phyloP scores from a whole-genome alignment of 352 stramenopile species.

The Globisporangium iwayamae region DNA sequence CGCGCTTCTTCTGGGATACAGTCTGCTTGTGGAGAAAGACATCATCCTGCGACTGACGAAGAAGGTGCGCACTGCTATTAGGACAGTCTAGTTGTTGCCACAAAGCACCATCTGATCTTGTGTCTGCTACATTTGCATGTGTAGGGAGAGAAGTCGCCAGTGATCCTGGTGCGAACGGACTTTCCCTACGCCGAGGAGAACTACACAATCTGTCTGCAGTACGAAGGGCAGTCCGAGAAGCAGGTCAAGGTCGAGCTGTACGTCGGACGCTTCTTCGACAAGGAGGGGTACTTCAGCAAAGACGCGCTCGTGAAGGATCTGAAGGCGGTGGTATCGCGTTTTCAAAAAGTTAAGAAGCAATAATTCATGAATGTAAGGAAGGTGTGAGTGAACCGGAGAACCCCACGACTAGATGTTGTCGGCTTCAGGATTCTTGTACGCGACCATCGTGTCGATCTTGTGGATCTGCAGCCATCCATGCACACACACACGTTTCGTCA shows the following conservation, averaged over 20 bases:
- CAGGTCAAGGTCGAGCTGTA: constrained; percentile 67
- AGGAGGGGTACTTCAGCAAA: constrained; percentile 83
- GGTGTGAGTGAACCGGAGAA: constrained; percentile 11
- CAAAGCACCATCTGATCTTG: background rate
- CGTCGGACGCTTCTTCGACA: constrained; percentile 83
- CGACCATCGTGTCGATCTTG: constrained; percentile 97
- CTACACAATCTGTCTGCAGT: constrained; percentile 61
- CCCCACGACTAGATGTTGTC: constrained; percentile 51
- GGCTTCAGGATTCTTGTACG: constrained; percentile 92
- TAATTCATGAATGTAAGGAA: constrained; percentile 35
- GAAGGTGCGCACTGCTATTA: constrained; percentile 30
- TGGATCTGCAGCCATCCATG: constrained; percentile 79
- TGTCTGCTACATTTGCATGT: background rate
- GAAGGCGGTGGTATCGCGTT: constrained; percentile 49
- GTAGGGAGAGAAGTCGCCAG: constrained; percentile 31
- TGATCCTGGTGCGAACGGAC: constrained; percentile 58
- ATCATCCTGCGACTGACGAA: constrained; percentile 70
- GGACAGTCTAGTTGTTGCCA: background rate
- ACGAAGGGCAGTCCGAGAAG: constrained; percentile 34
- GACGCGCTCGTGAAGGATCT: constrained; percentile 72
- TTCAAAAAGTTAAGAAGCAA: constrained; percentile 73
- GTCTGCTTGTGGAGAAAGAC: constrained; percentile 72
- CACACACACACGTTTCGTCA: constrained; percentile 17
- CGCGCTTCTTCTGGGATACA: constrained; percentile 65
- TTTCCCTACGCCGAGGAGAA: constrained; percentile 75